Percentiles rank a stretch among this genome's conserved stretches.
Conservation (phyloP, 805 yeast species). For the Saccharomycopsis fodiens region DNA sequence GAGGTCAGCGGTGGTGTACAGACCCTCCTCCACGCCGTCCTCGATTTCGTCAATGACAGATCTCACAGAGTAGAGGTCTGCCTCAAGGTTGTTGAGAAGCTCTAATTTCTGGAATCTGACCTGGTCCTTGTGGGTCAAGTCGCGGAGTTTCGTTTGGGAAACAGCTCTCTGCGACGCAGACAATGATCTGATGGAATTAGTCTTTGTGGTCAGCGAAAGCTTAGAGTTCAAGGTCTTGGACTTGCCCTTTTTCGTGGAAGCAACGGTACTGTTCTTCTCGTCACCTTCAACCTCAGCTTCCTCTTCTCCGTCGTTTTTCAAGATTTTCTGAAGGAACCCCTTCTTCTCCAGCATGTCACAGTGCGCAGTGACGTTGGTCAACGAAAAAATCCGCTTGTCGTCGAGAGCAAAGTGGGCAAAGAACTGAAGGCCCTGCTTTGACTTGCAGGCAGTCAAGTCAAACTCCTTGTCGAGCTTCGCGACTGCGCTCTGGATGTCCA, state of each 20-base stretch:
- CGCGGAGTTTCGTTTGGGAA: slow-evolving; percentile 15
- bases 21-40: slow-evolving; percentile 12
- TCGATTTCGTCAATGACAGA: slow-evolving; percentile 16
- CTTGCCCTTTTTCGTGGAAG: background rate
- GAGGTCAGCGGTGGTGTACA: slow-evolving; percentile 1
- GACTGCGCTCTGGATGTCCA: slow-evolving; percentile 9
- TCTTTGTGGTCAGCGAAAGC: background rate
- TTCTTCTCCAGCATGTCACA: slow-evolving; percentile 27
- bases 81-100: slow-evolving; percentile 19
- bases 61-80: slow-evolving; percentile 19
- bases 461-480: slow-evolving; percentile 11
- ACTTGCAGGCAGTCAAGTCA: slow-evolving; percentile 12
- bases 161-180: slow-evolving; percentile 7
- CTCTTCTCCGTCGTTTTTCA: slow-evolving; percentile 4
- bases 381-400: slow-evolving; percentile 41
- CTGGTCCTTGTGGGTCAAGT: slow-evolving; percentile 15
- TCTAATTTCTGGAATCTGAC: slow-evolving; percentile 17
- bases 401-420: slow-evolving; percentile 39
- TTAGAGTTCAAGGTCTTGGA: slow-evolving; percentile 5
- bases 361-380: slow-evolving; percentile 37
- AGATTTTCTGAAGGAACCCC: slow-evolving; percentile 18
- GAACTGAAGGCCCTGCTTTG: slow-evolving; percentile 26
- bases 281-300: slow-evolving; percentile 4
- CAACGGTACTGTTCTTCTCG: background rate
- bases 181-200: slow-evolving; percentile 6